phyloP scores from a whole-genome alignment of 2,329 filamentous ascomycete genomes.

The Cadophora malorum region DNA sequence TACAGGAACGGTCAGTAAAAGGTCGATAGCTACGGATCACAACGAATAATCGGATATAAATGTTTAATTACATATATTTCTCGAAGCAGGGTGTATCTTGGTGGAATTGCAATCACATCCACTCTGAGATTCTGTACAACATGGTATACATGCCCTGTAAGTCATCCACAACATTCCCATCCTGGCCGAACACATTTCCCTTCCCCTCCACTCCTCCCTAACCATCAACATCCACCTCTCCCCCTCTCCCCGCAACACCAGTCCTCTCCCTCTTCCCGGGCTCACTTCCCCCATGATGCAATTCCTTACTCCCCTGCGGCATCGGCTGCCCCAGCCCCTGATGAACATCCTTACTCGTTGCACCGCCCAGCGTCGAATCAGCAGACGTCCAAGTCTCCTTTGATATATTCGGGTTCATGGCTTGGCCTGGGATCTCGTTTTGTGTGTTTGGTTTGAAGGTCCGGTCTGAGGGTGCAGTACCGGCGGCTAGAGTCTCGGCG shows the following conservation, averaged over 20 bases:
- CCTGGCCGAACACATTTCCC: not conserved
- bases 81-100: not conserved
- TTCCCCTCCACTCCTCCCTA: no score
- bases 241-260: not conserved
- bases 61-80: slow-evolving; percentile 1
- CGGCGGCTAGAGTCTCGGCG: slow-evolving; percentile 64
- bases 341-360: not conserved
- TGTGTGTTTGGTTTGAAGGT: not conserved
- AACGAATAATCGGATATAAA: not conserved
- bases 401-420: not conserved
- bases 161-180: not conserved
- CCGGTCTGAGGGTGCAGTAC: slow-evolving; percentile 55
- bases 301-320: not conserved
- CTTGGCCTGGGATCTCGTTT: not conserved
- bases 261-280: not conserved
- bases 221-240: not conserved
- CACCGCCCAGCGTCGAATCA: not conserved
- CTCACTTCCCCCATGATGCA: not conserved
- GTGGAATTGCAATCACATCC: not conserved
- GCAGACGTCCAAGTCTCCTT: not conserved
- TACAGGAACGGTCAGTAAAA: not conserved
- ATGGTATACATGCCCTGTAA: not conserved
- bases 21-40: not conserved
- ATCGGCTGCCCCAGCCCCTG: not conserved
- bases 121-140: not conserved